Conservation (phyloP, 306 rosid species). For the Rubus parviflorus region DNA sequence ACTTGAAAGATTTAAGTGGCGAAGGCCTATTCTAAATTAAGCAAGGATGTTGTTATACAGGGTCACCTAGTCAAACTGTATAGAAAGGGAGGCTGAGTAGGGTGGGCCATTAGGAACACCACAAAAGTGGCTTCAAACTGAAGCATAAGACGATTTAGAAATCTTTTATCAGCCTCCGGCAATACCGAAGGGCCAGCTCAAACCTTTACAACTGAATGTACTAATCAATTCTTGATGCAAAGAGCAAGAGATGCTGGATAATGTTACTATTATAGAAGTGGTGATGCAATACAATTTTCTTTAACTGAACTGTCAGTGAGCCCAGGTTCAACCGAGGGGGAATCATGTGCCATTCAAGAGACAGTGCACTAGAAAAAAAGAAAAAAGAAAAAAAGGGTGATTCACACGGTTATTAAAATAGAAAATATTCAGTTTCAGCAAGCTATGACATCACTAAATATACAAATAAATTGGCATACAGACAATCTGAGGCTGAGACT, state of each 20-base stretch:
- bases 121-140: not conserved
- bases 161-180: not conserved
- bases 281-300: not conserved
- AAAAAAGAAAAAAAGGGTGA: not conserved
- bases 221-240: not conserved
- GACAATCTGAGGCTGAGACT: conserved; percentile 1
- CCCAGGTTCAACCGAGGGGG: not conserved
- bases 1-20: not conserved
- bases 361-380: not conserved
- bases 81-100: not conserved
- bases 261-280: not conserved
- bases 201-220: not conserved
- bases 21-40: not conserved
- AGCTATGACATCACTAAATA: not conserved
- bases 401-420: not conserved
- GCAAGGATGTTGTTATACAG: not conserved
- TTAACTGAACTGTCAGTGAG: not conserved
- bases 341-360: not conserved
- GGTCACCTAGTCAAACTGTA: not conserved
- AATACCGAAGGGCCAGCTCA: not conserved
- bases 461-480: not conserved
- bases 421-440: not conserved
- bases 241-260: not conserved
- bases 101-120: not conserved
- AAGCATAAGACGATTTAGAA: not conserved